Base-by-base conservation (phyloP, 495 filamentous ascomycete species). In the Penicillium herquei region DNA sequence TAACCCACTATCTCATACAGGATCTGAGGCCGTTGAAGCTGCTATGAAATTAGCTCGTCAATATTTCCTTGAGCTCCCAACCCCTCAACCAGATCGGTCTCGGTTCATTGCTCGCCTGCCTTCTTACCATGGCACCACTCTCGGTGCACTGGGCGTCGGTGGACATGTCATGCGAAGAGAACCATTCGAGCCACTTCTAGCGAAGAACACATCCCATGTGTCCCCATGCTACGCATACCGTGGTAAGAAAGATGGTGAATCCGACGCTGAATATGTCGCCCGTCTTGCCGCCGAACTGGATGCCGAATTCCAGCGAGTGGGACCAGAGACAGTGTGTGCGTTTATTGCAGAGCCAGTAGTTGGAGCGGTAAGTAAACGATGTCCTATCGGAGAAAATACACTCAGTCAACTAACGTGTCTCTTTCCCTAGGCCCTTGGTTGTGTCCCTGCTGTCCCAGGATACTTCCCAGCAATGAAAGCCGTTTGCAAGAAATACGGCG, bases 271-370 rank as follows among this genome's bases (percentile, higher is more conserved):
- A 12, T 85, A 82, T 50, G 84, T 91, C 7, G 61, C 66, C 2
- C 77, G 87, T 63, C 76, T 88, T 49, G 81, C 78, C 0, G 64
- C 78, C 8, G 90, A 95, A 61, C 70, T 96, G 3, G 89, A 93
- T 34, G 81, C 78, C 2, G 87, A 91, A 58, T 92, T 96, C 61
- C 75, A 84, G 56, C 75, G 80, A 26, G 74, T 92, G 3, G 90
- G 88, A 0, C 83, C 88, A 0, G 74, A 86, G 2, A 90, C 73
- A 2, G 89, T 94, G 8, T 86, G 83, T 55, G 91, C 87, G 3
- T 92, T 94, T 57, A 72, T 94, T 32, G 84, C 84, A 1, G 91
- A 95, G 63, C 84, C 90, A 1, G 76, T 85, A n/a, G 81, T 80
- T 51, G 83, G 82, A 10, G 82, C 81, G 14, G 76, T 78, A 73